Evolutionary conservation across 164 flowering plant species (phyloP).

Genomic region (Berberis vulgaris): DNA sequence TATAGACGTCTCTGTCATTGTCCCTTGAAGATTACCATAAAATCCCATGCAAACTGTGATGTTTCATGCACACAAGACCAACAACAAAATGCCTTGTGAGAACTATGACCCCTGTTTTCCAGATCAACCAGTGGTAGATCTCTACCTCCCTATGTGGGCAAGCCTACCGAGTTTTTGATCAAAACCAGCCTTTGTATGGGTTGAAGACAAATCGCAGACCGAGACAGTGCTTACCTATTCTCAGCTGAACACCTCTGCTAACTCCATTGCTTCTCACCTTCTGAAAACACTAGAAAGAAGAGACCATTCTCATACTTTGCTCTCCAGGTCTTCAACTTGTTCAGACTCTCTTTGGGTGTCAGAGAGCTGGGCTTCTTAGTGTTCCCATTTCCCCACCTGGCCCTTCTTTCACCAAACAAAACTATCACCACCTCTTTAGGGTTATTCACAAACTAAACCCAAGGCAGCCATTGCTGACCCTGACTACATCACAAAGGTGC

Average conservation of each 20-base stretch:
- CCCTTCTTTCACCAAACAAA: constrained; percentile 18
- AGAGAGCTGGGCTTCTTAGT: constrained; percentile 56
- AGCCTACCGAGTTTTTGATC: constrained; percentile 36
- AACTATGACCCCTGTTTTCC: constrained; percentile 71
- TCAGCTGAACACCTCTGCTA: constrained; percentile 37
- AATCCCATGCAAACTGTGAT: constrained; percentile 3
- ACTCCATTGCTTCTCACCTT: constrained; percentile 33
- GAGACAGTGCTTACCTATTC: constrained; percentile 29
- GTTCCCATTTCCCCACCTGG: constrained; percentile 47
- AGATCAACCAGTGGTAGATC: constrained; percentile 70
- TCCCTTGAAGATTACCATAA: neutral
- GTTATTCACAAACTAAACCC: constrained; percentile 57
- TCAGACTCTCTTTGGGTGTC: constrained; percentile 55
- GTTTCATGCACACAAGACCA: neutral
- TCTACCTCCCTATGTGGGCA: constrained; percentile 61
- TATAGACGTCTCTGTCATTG: neutral
- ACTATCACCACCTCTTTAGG: constrained; percentile 41
- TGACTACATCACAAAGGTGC: constrained; percentile 25
- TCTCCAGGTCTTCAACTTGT: constrained; percentile 65
- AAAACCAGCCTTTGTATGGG: constrained; percentile 68
- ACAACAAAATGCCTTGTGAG: constrained; percentile 23
- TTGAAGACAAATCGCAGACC: constrained; percentile 17
- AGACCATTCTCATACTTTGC: constrained; percentile 50
- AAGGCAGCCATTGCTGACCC: constrained; percentile 47
- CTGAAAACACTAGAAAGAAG: constrained; percentile 26